Evolutionary conservation across 495 filamentous ascomycete species (phyloP), one percentile per base, ranked within the genome.

Genomic region (Hypoxylon subgilvum): DNA sequence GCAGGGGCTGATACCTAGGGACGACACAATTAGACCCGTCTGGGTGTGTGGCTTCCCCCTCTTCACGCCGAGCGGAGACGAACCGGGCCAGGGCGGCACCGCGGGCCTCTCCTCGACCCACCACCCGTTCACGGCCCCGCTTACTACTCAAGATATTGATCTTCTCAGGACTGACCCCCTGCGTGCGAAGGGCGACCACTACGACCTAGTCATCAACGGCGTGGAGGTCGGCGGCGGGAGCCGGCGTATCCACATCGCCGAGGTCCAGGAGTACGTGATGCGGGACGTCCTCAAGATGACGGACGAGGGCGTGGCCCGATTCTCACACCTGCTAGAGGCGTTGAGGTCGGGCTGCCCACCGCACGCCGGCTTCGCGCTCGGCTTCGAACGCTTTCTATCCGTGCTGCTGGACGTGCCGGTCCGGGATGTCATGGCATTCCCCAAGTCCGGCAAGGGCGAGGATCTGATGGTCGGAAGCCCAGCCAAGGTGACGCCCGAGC

Each of bases 121-220:
- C 61, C 94, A 98, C 70, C 94, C 95, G 1, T 98, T 98, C 72
- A 98, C 94, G 2, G 88, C 95, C 0, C 94, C 95, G 0, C 84
- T 87, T 46, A 80, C 84, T 4, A 61, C 80, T 9, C 74, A 76
- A 9, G 95, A 97, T 66, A 83, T 96, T 21, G 86, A 90, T 35
- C 68, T 92, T 1, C 82, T 97, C 7, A 72, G 81, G 14, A 86
- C 82, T 4, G 79, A 91, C 46, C 95, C 94, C 1, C 77, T 88
- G 7, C 73, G 81, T 52, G 92, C 82, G 0, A 81, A 79, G 30
- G 92, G 83, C 1, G 92, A 96, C 68, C 90, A 95, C 69, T 98
- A 96, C 70, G 94, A 98, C 66, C 81, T 98, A 12, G 94, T 98
- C 9, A 83, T 97, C 52, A 98, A 98, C 67, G 94, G 94, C 12